Evolutionary conservation across 78 protist species (phyloP), one percentile per base, ranked within the genome.

Genomic region (Polysphondylium violaceum): DNA sequence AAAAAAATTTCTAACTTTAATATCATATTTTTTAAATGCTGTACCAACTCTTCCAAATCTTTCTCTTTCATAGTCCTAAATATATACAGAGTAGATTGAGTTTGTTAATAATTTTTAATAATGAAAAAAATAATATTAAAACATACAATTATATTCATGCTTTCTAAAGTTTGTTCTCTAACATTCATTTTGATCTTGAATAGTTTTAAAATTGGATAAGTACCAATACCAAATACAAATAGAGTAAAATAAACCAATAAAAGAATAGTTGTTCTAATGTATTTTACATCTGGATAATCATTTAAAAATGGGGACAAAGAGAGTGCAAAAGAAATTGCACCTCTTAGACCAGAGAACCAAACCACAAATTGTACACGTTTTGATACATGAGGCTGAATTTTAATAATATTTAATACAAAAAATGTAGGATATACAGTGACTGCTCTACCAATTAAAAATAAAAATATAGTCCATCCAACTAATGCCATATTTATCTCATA

Each of bases 291-390:
- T 19, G 12, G 19, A 36, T 16, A 35, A 16, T 68, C 89, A 6
- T 50, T 17, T 7, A 79, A 21, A 51, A 41, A 43, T n/a, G n/a
- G n/a, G n/a, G n/a, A n/a, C n/a, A n/a, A n/a, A n/a, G n/a, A n/a
- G 29, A 96, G 60, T 25, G 97, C 93, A 86, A 92, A 96, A 23
- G 98, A 95, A 38, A 97, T 95, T 44, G 98, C 98, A 38, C 99
- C 99, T 29, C 97, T 74, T 51, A 96, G 76, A 17, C 98, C 97
- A 53, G 76, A 40, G 21, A 88, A 85, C 92, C 88, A 95, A 63
- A 95, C 25, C 16, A 79, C 69, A 21, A 64, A 14, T 71, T 87
- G 93, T 31, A 72, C 69, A n/a, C 51, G 35, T 2, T 25, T 11
- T 55, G 75, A 38, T 14, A 79, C 29, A 21, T 17, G 21, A 56